Evolutionary conservation across 164 flowering plant species (phyloP).

Genomic region (Houttuynia cordata): DNA sequence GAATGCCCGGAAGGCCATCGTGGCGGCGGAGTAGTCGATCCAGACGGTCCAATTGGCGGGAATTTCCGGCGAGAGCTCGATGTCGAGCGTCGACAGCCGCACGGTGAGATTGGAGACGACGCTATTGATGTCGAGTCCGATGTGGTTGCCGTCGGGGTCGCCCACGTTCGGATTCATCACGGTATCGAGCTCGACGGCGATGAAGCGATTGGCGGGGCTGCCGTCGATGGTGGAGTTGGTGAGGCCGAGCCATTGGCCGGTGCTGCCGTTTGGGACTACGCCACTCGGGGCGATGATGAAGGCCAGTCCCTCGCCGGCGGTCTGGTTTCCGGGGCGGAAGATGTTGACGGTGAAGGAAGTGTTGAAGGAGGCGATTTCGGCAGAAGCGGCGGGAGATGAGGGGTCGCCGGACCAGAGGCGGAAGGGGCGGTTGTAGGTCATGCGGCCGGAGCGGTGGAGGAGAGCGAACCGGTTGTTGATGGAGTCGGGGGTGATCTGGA

Average conservation of each 20-base stretch:
- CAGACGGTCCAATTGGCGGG: constrained; percentile 32
- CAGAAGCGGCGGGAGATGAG: background rate
- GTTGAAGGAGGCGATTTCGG: constrained; percentile 31
- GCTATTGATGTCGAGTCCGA: constrained; percentile 45
- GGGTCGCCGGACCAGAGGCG: constrained; percentile 15
- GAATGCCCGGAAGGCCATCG: constrained; percentile 27
- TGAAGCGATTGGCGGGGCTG: constrained; percentile 16
- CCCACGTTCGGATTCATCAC: constrained; percentile 20
- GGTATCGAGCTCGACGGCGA: constrained; percentile 64
- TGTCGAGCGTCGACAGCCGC: constrained; percentile 15
- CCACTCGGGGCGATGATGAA: constrained; percentile 41
- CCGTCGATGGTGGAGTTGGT: constrained; percentile 43
- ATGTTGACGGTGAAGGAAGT: constrained; percentile 34
- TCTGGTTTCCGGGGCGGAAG: constrained; percentile 8
- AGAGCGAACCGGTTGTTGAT: constrained; percentile 11
- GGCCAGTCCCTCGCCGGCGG: constrained; percentile 50
- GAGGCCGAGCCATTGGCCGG: constrained; percentile 48
- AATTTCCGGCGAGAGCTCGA: constrained; percentile 12
- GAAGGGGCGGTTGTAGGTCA: constrained; percentile 10
- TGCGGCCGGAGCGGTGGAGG: constrained; percentile 22
- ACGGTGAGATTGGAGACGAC: constrained; percentile 19
- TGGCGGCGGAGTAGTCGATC: constrained; percentile 37
- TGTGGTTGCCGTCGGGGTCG: constrained; percentile 51
- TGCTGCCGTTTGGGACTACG: constrained; percentile 22
- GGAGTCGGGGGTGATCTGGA: constrained; percentile 35